Base-by-base conservation (phyloP, 2,329 filamentous ascomycete genomes). In the Exophiala sideris region DNA sequence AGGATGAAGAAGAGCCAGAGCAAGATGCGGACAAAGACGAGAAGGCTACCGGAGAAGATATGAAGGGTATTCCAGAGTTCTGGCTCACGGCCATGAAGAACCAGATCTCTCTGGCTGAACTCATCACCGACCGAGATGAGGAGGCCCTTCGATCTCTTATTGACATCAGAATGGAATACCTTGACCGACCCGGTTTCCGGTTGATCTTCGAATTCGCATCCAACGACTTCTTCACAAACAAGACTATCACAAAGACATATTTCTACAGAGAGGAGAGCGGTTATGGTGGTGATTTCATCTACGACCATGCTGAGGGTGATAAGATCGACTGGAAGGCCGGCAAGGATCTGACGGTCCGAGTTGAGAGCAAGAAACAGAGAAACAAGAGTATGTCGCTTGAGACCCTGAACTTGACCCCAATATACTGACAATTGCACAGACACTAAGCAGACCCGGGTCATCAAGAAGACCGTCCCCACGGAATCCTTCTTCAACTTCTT, bases 21-120 rank as follows among this genome's bases (percentile, higher is more conserved):
- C 80, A 85, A 67, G 77, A 84, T 59, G 74, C 79, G 48, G 79
- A 85, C 61, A 78, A 82, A 63, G 69, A 79, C 46, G 71, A 76
- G 33, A 72, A 75, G 55, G 68, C 67, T 29, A 42, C 52, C 20
- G 71, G 75, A 51, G 76, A 72, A 45, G 72, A 78, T 52, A 75
- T 87, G 62, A 80, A 84, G 67, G 94, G 94, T 73, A 96, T 99
- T 60, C 94, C 94, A 60, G 94, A 99, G 76, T 99, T 99, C 82
- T 99, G 94, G 94, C 82, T 99, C 47, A 96, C 92, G 58, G 92
- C 95, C 65, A 97, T 99, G 92, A 99, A 99, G 83, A 99, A 99
- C 80, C 92, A 96, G 73, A 84, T 94, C 67, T 95, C 91, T 29
- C 85, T 99, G 52, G 90, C 92, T 52, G 95, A 99, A 76, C 96